These are phyloP conservation scores for Nemania bipapillata DNA, from an alignment of 2,329 filamentous ascomycete species.

Conservation along the genomic window DNA sequence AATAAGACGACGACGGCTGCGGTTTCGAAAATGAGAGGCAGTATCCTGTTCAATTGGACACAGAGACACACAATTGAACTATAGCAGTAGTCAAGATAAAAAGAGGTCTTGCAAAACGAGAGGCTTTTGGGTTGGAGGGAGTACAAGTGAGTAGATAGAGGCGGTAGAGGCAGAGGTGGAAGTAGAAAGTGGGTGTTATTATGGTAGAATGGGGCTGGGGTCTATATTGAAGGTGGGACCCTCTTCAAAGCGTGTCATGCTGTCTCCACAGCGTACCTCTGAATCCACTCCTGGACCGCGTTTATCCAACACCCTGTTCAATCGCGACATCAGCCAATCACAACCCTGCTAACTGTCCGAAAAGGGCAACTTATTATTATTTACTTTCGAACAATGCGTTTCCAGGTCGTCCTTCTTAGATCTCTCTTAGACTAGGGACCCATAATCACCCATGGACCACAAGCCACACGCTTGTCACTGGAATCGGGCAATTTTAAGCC, in stretches of 20 bases:
- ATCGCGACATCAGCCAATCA: conserved; percentile 46
- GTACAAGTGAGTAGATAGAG: background rate
- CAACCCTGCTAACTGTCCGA: conserved; percentile 37
- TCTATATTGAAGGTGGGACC: conserved; percentile 37
- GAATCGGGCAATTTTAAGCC: conserved; percentile 24
- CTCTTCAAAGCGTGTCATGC: conserved; percentile 45
- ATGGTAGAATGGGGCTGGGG: conserved; percentile 40
- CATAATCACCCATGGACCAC: conserved; percentile 7
- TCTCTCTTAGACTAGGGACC: too few relatives aligned
- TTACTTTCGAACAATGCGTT: conserved; percentile 39
- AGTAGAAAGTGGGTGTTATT: conserved; percentile 43
- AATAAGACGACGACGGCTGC: conserved; percentile 12
- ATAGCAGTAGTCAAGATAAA: conserved; percentile 6
- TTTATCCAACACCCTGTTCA: conserved; percentile 34
- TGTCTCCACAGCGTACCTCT: conserved; percentile 41
- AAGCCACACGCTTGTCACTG: conserved; percentile 9
- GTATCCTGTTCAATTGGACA: conserved; percentile 9
- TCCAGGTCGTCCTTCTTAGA: conserved; percentile 45
- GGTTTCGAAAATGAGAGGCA: conserved; percentile 29
- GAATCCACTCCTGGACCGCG: conserved; percentile 41
- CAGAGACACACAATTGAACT: conserved; percentile 3
- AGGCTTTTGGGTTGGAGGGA: conserved; percentile 33
- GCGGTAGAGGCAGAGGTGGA: background rate
- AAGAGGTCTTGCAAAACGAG: conserved; percentile 28
- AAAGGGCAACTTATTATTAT: conserved; percentile 51